phyloP scores from a whole-genome alignment of 805 yeast species.

The Metschnikowia hibisci region DNA sequence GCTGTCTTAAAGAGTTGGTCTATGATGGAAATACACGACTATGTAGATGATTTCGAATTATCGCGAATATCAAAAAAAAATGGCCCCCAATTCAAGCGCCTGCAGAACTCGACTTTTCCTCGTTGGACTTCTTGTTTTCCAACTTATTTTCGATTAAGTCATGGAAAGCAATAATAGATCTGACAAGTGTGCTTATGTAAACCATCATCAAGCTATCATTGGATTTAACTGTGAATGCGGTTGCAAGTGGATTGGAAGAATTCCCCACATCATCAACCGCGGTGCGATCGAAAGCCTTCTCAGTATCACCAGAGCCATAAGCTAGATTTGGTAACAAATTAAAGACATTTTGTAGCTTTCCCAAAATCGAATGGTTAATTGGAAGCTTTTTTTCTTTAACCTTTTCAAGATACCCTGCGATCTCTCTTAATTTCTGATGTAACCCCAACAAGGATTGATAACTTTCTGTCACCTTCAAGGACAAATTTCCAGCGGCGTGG shows the following conservation, averaged over 20 bases:
- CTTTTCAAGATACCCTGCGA: conserved; percentile 70
- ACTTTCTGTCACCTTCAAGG: conserved; percentile 84
- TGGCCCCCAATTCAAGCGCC: conserved; percentile 1
- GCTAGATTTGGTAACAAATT: conserved; percentile 82
- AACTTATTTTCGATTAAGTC: conserved; percentile 95
- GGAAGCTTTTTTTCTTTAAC: conserved; percentile 73
- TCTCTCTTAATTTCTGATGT: conserved; percentile 72
- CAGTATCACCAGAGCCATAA: conserved; percentile 19
- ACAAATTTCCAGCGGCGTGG: conserved; percentile 91
- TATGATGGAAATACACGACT: conserved; percentile 15
- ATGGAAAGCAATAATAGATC: conserved; percentile 95
- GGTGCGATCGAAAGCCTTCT: conserved; percentile 2
- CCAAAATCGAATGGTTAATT: conserved; percentile 83
- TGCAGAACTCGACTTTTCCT: conserved; percentile 15
- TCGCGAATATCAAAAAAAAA: conserved; percentile 1
- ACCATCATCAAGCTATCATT: conserved; percentile 95
- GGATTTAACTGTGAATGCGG: conserved; percentile 87
- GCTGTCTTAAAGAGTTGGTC: neutral
- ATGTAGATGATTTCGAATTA: neutral
- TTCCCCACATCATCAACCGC: conserved; percentile 13
- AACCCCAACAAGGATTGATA: conserved; percentile 84
- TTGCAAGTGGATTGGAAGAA: conserved; percentile 53
- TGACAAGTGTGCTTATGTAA: conserved; percentile 81
- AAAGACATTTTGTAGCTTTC: conserved; percentile 91
- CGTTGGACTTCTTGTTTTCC: conserved; percentile 53